Evolutionary conservation across 177 flowering plant species (phyloP).

Genomic region (Vitis hybrid): DNA sequence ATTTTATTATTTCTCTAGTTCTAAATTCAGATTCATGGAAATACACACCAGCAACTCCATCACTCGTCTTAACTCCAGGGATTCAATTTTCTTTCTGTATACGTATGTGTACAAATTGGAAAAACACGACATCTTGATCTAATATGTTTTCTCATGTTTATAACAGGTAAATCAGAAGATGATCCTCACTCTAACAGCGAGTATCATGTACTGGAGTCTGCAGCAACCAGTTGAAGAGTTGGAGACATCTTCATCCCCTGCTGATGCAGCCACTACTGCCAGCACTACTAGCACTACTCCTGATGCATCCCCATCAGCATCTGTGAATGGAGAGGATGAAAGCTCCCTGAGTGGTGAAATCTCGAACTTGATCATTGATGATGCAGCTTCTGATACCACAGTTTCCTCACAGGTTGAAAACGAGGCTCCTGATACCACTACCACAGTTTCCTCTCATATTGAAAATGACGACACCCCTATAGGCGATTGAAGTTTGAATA

Average conservation of each 20-base stretch:
- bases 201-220: constrained; percentile 96
- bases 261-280: constrained; percentile 7
- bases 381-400: constrained; percentile 38
- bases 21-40: too few species aligned
- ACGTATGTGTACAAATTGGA: too few species aligned
- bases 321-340: constrained; percentile 41
- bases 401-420: constrained; percentile 35
- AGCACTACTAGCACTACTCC: constrained; percentile 19
- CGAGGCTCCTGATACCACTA: constrained; percentile 3
- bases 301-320: constrained; percentile 39
- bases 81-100: too few species aligned
- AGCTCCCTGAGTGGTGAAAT: constrained; percentile 31
- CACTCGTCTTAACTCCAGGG: too few species aligned
- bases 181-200: constrained; percentile 85
- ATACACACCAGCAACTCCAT: too few species aligned
- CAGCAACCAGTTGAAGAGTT: constrained; percentile 55
- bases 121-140: too few species aligned
- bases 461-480: background rate
- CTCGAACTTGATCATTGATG: constrained; percentile 48
- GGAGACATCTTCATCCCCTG: constrained; percentile 35
- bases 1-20: too few species aligned
- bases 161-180: constrained; percentile 94
- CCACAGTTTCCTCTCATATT: background rate
- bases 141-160: background rate
- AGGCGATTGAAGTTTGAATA: too few species aligned